These are phyloP conservation scores for Hibiscus mutabilis DNA, from an alignment of 345 rosid genomes.

Conservation along the genomic window DNA sequence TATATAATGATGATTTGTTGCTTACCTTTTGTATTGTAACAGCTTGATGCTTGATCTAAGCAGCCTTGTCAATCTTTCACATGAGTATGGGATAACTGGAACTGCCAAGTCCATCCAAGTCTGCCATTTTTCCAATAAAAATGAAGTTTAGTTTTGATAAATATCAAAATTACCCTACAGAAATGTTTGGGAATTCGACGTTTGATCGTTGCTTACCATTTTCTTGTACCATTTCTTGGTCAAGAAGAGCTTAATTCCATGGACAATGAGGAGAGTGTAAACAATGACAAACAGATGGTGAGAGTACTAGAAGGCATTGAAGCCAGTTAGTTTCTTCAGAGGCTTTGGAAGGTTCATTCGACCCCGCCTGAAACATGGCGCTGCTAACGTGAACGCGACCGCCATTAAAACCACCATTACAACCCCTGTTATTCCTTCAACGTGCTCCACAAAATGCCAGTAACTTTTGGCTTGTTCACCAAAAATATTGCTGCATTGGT, in stretches of 20 bases:
- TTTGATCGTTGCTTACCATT: constrained; percentile 35
- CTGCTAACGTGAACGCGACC: constrained; percentile 64
- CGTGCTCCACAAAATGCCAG: constrained; percentile 57
- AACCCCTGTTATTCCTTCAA: constrained; percentile 65
- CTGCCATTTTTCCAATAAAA: constrained; percentile 19
- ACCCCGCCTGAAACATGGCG: constrained; percentile 68
- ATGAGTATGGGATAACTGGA: constrained; percentile 47
- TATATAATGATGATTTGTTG: not conserved
- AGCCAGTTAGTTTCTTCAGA: constrained; percentile 65
- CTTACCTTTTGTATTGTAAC: constrained; percentile 59
- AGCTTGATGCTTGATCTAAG: constrained; percentile 63
- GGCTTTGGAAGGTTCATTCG: constrained; percentile 49
- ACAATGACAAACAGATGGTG: constrained; percentile 76
- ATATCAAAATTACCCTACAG: not conserved
- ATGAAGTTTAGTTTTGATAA: not conserved
- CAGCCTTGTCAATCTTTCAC: constrained; percentile 59
- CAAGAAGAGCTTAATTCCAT: constrained; percentile 58
- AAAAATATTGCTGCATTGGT: constrained; percentile 45
- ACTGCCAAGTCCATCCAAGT: constrained; percentile 78
- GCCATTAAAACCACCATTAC: constrained; percentile 65
- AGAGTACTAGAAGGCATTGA: constrained; percentile 86
- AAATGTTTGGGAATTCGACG: not conserved
- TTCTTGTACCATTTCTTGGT: constrained; percentile 58
- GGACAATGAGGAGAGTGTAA: constrained; percentile 65
- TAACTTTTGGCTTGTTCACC: constrained; percentile 60